These are phyloP conservation scores for Gracilaria gracilis DNA, from an alignment of 23 red algal genomes.

Conservation along the genomic window DNA sequence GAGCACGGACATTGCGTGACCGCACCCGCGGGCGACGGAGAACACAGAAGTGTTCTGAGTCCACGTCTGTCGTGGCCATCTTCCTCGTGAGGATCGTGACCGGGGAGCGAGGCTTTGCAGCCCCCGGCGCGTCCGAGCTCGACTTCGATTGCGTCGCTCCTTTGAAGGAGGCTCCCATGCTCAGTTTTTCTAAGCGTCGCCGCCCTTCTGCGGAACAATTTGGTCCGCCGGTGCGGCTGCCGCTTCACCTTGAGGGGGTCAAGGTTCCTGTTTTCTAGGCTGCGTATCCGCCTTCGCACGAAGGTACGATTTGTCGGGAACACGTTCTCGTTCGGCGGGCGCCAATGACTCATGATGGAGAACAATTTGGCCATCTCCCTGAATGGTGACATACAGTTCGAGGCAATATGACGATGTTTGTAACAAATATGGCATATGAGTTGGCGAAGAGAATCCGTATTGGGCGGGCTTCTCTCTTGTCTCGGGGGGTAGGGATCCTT, in stretches of 20 bases:
- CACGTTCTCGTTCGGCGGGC: slow-evolving; percentile 6
- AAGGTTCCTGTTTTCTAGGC: background rate
- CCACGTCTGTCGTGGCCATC: background rate
- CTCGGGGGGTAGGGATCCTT: background rate
- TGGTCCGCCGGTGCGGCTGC: background rate
- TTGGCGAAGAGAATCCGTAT: background rate
- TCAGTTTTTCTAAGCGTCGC: no score
- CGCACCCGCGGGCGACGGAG: background rate
- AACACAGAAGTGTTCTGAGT: background rate
- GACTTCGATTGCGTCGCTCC: background rate
- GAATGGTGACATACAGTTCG: no score
- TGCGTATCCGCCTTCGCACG: no score
- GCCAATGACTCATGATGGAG: background rate
- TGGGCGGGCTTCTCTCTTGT: background rate
- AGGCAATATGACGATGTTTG: no score
- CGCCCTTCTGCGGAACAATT: background rate
- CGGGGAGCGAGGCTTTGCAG: background rate
- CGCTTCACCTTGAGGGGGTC: background rate
- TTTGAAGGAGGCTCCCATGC: background rate
- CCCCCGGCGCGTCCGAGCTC: background rate
- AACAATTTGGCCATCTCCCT: no score
- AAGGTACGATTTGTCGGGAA: background rate
- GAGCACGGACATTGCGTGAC: background rate
- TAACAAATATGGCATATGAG: no score
- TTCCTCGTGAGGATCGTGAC: background rate